These are phyloP conservation scores for Candida koratica DNA, from an alignment of 805 yeast genomes.

Conservation along the genomic window DNA sequence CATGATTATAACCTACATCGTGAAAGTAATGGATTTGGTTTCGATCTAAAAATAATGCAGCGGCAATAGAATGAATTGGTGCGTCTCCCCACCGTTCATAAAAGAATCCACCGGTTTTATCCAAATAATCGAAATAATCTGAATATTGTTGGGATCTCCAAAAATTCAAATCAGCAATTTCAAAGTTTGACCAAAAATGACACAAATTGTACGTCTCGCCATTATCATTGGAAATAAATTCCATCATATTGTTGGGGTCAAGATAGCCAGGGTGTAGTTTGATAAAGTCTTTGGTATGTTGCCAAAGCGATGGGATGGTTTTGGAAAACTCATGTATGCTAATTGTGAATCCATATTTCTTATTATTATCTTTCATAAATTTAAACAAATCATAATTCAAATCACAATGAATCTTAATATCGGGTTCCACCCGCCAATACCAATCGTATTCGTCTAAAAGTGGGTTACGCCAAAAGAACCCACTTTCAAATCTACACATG, in stretches of 20 bases:
- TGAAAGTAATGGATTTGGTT: slow-evolving; percentile 67
- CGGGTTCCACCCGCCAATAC: slow-evolving; percentile 79
- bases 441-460: slow-evolving; percentile 55
- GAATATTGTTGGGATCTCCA: slow-evolving; percentile 58
- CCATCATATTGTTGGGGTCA: slow-evolving; percentile 11
- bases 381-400: slow-evolving; percentile 60
- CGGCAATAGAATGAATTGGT: slow-evolving; percentile 79
- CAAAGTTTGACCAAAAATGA: slow-evolving; percentile 81
- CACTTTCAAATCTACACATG: slow-evolving; percentile 54
- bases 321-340: slow-evolving; percentile 57
- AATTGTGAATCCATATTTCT: slow-evolving; percentile 64
- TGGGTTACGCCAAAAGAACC: slow-evolving; percentile 61
- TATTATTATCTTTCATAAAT: slow-evolving; percentile 52
- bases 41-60: slow-evolving; percentile 55
- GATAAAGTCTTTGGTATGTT: slow-evolving; percentile 48
- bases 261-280: slow-evolving; percentile 18
- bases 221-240: slow-evolving; percentile 14
- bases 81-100: slow-evolving; percentile 94
- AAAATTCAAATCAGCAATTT: slow-evolving; percentile 68
- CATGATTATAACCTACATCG: slow-evolving; percentile 71
- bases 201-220: slow-evolving; percentile 53
- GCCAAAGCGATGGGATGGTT: slow-evolving; percentile 65
- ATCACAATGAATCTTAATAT: slow-evolving; percentile 57
- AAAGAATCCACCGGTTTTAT: slow-evolving; percentile 70
- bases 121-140: slow-evolving; percentile 59